phyloP scores from a whole-genome alignment of 2,329 filamentous ascomycete species.

The Polytolypa hystricis region DNA sequence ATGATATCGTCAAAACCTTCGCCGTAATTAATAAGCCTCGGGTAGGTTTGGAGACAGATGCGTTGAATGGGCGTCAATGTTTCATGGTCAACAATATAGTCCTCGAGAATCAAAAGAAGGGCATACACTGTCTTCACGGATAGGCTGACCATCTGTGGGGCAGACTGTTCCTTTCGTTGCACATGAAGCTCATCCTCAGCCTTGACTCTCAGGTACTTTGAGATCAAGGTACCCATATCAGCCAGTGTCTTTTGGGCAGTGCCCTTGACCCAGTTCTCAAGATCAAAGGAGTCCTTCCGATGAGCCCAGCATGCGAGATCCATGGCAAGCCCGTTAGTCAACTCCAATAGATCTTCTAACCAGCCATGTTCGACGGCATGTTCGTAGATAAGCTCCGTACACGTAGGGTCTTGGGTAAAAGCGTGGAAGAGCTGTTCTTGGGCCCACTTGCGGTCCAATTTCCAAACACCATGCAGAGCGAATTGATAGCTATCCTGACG shows the following conservation, averaged over 20 bases:
- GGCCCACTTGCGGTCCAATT: slow-evolving; percentile 80
- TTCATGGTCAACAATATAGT: slow-evolving; percentile 48
- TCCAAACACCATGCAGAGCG: slow-evolving; percentile 84
- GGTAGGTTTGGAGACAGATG: slow-evolving; percentile 83
- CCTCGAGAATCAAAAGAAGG: slow-evolving; percentile 67
- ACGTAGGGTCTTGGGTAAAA: slow-evolving; percentile 58
- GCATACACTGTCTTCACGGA: slow-evolving; percentile 76
- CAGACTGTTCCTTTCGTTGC: slow-evolving; percentile 57
- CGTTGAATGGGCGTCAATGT: slow-evolving; percentile 74
- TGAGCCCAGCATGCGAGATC: slow-evolving; percentile 81
- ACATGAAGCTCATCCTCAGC: slow-evolving; percentile 66
- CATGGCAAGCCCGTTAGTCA: slow-evolving; percentile 73
- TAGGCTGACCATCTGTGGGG: slow-evolving; percentile 60
- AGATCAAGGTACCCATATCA: slow-evolving; percentile 59
- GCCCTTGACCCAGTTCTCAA: slow-evolving; percentile 68
- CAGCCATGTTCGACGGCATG: slow-evolving; percentile 73
- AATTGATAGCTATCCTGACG: slow-evolving; percentile 70
- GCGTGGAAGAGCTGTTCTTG: slow-evolving; percentile 65
- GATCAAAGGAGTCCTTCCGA: slow-evolving; percentile 65
- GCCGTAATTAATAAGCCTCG: slow-evolving; percentile 89
- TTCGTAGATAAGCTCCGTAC: slow-evolving; percentile 60
- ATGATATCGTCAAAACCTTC: slow-evolving; percentile 88
- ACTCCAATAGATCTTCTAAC: slow-evolving; percentile 68
- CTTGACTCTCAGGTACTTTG: slow-evolving; percentile 76
- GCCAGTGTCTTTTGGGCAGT: slow-evolving; percentile 52